Evolutionary conservation across 1,284 basidiomycete genomes (phyloP).

Genomic region (Tilletia indica): DNA sequence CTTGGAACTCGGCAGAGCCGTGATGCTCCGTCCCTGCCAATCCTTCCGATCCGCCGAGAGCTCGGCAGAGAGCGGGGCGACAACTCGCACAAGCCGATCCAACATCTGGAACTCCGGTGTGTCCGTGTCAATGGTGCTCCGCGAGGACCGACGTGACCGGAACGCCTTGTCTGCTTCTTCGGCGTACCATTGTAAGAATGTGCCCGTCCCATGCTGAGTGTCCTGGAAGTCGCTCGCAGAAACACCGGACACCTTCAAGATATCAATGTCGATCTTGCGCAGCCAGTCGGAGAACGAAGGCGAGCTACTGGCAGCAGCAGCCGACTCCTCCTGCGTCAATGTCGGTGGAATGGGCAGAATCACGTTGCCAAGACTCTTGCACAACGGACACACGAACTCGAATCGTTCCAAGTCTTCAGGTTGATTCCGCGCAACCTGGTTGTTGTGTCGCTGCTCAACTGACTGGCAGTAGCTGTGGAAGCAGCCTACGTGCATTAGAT

Average conservation of each 20-base stretch:
- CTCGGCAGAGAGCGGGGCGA: constrained; percentile 45
- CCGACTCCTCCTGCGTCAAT: neutral
- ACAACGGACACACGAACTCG: constrained; percentile 97
- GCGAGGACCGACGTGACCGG: neutral
- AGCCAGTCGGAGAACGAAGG: constrained; percentile 51
- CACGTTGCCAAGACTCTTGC: constrained; percentile 93
- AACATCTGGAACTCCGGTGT: constrained; percentile 46
- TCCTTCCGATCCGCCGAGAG: constrained; percentile 33
- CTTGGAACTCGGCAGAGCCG: constrained; percentile 42
- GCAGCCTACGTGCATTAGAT: constrained; percentile 95
- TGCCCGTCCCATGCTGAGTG: constrained; percentile 46
- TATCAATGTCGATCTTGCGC: constrained; percentile 55
- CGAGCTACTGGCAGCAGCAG: neutral
- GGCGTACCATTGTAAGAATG: constrained; percentile 46
- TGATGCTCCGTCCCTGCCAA: constrained; percentile 42
- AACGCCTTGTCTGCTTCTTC: constrained; percentile 20
- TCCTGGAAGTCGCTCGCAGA: constrained; percentile 41
- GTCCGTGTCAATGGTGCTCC: constrained; percentile 26
- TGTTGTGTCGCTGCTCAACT: constrained; percentile 80
- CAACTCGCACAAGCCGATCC: constrained; percentile 45
- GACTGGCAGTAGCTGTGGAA: constrained; percentile 86
- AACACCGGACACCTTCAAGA: constrained; percentile 47
- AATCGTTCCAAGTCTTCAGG: constrained; percentile 87
- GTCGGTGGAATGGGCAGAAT: constrained; percentile 73
- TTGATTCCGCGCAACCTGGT: constrained; percentile 88